Evolutionary conservation across 345 rosid genomes (phyloP), one percentile per base, ranked within the genome.

Genomic region (Psidium friedrichsthalianum): DNA sequence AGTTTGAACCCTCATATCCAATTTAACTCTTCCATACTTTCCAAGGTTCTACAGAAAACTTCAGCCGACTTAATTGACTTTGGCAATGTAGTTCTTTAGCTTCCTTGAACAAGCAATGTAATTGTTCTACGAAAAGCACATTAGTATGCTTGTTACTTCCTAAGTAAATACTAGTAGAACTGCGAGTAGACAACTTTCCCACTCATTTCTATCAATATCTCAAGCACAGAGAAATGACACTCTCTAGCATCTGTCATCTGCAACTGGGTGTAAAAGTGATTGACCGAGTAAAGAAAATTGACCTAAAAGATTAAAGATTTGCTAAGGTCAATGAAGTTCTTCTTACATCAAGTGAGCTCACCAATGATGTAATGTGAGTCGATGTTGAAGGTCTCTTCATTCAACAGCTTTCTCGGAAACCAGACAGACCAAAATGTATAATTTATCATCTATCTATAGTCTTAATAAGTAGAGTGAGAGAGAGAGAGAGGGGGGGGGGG

Each of bases 1-100:
- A 64, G 76, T 64, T 64, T 8, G 42, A 42, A 64, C 1, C 0
- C 76, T 59, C 5, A 3, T 1, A 0, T 32, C 36, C 6, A 0
- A 64, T 32, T 29, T 64, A 16, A 64, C 24, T 16, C 44, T 18
- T 8, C 44, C 44, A 32, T 42, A 16, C 78, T 32, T 64, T 2
- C 3, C 78, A 32, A 64, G 47, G 78, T 0, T 32, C 36, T 18
- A 18, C 44, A 18, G 6, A 20, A 64, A 64, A 64, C 78, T 32
- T 64, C 4, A 3, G 1, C 24, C 24, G 12, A 32, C 24, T 32
- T 27, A 61, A 3, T 61, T 15, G 47, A 64, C 78, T 16, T 32
- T 18, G 78, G 78, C 78, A 32, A 64, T 18, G 4, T 32, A 32
- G 78, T 32, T 64, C 78, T 64, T 36, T 64, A 64, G 76, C 44